Conservation (phyloP, 2,329 filamentous ascomycete species). For the Dactylellina sp. region DNA sequence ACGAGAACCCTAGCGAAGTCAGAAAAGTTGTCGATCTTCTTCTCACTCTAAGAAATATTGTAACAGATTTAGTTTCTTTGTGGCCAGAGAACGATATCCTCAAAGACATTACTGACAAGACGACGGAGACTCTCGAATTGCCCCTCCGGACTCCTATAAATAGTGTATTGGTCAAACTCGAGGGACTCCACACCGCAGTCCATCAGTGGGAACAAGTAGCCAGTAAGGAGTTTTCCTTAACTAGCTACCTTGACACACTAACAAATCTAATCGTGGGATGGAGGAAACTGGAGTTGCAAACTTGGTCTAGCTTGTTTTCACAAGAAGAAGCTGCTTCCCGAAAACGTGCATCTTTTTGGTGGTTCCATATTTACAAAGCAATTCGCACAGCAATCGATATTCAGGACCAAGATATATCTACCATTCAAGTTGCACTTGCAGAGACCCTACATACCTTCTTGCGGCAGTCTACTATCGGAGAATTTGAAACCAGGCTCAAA, state of each 20-base stretch:
- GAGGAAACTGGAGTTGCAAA: slow-evolving; percentile 89
- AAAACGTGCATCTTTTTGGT: slow-evolving; percentile 87
- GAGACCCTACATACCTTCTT: slow-evolving; percentile 83
- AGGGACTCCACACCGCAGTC: slow-evolving; percentile 85
- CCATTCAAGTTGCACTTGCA: slow-evolving; percentile 77
- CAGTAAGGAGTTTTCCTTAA: slow-evolving; percentile 79
- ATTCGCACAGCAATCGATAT: slow-evolving; percentile 74
- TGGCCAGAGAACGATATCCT: slow-evolving; percentile 83
- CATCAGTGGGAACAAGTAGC: slow-evolving; percentile 97
- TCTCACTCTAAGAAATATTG: slow-evolving; percentile 76
- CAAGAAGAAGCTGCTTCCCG: slow-evolving; percentile 81
- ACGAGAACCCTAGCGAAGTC: slow-evolving; percentile 80
- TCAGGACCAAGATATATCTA: slow-evolving; percentile 72
- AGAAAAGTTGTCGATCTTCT: slow-evolving; percentile 78
- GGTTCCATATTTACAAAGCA: slow-evolving; percentile 95
- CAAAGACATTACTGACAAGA: slow-evolving; percentile 79
- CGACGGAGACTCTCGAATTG: slow-evolving; percentile 79
- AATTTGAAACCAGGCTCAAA: slow-evolving; percentile 78
- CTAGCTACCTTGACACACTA: slow-evolving; percentile 77
- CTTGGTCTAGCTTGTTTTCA: slow-evolving; percentile 90
- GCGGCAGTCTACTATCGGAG: slow-evolving; percentile 80
- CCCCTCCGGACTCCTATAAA: slow-evolving; percentile 85
- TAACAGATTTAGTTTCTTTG: slow-evolving; percentile 74
- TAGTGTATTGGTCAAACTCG: slow-evolving; percentile 84
- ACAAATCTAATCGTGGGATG: slow-evolving; percentile 86